A percentile compares a stretch with the other conserved stretches of the same genome.
These are phyloP conservation scores for Cymodocea nodosa DNA, from an alignment of 116 monocot species.

Conservation along the genomic window DNA sequence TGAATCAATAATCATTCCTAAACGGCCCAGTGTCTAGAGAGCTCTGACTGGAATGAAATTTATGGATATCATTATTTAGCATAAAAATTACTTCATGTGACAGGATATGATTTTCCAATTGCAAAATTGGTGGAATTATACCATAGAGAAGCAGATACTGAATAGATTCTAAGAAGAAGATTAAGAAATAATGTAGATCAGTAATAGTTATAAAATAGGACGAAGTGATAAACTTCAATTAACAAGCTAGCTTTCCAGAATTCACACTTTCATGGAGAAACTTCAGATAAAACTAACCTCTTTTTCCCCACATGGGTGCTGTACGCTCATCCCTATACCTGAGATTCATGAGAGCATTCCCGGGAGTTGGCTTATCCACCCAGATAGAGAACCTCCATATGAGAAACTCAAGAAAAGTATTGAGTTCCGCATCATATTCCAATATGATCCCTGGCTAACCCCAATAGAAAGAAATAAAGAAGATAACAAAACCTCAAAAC, in stretches of 20 bases:
- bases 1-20: too few species aligned
- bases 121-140: too few species aligned
- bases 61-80: too few species aligned
- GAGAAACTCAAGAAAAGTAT: constrained; percentile 90
- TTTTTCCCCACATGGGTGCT: constrained; percentile 33
- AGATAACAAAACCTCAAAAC: constrained; percentile 11
- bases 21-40: too few species aligned
- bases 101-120: too few species aligned
- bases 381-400: constrained; percentile 99
- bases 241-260: not conserved
- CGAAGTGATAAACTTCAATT: too few species aligned
- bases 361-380: constrained; percentile 98
- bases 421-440: constrained; percentile 87
- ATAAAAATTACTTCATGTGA: too few species aligned
- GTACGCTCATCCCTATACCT: constrained; percentile 79
- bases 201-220: too few species aligned
- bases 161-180: too few species aligned
- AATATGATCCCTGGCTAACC: constrained; percentile 96
- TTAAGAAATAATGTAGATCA: too few species aligned
- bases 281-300: constrained; percentile 27
- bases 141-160: too few species aligned
- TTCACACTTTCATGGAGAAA: not conserved
- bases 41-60: too few species aligned
- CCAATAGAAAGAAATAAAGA: constrained; percentile 20
- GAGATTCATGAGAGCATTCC: constrained; percentile 88